Evolutionary conservation across 495 filamentous ascomycete species (phyloP).

Genomic region (Penicillium roqueforti): DNA sequence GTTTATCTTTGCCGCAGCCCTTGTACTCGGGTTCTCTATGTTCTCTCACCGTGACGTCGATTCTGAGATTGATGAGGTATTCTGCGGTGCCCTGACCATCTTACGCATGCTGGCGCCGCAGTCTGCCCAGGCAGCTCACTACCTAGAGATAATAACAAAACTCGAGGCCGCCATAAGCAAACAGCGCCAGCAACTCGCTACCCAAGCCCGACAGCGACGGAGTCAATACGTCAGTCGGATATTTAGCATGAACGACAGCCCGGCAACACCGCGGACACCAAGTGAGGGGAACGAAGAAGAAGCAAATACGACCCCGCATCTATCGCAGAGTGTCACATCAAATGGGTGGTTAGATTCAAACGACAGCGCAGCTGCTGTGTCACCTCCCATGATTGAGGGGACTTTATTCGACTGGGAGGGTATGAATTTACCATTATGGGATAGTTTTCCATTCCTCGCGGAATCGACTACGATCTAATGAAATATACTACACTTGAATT

Average conservation of each 20-base stretch:
- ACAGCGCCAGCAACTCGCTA: conserved; percentile 30
- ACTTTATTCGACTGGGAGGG: conserved; percentile 29
- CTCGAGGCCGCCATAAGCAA: conserved; percentile 31
- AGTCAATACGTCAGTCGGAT: conserved; percentile 38
- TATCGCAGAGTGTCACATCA: conserved; percentile 5
- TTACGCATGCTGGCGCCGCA: conserved; percentile 31
- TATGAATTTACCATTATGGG: conserved; percentile 35
- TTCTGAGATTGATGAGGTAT: conserved; percentile 30
- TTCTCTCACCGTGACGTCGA: conserved; percentile 35
- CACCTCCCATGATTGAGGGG: conserved; percentile 17
- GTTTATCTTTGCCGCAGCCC: conserved; percentile 38
- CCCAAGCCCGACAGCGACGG: conserved; percentile 27
- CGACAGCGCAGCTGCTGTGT: conserved; percentile 14
- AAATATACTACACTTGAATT: not conserved
- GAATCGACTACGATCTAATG: conserved; percentile 14
- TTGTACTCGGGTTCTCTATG: conserved; percentile 43
- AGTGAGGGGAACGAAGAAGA: conserved; percentile 8
- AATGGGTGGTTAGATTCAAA: conserved; percentile 22
- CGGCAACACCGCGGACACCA: conserved; percentile 9
- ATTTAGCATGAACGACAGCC: conserved; percentile 29
- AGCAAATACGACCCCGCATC: conserved; percentile 6
- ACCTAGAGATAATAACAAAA: conserved; percentile 33
- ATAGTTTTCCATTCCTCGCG: conserved; percentile 37
- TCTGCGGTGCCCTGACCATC: conserved; percentile 29
- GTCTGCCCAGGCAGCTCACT: conserved; percentile 41